Evolutionary conservation across 495 filamentous ascomycete species (phyloP).

Genomic region (Tuber umbilicatum): DNA sequence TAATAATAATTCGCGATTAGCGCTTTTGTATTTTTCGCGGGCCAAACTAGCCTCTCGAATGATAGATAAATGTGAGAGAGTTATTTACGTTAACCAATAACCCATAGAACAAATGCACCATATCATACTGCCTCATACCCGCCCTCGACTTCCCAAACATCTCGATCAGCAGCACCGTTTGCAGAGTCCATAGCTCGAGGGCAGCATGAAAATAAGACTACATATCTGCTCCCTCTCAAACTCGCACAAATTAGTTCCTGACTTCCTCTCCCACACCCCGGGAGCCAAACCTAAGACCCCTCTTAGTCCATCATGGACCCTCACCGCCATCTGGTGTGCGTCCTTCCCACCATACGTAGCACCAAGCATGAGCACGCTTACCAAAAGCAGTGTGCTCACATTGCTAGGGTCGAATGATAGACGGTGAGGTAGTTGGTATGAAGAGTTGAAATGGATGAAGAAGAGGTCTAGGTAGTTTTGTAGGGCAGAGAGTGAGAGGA

Average conservation of each 20-base stretch:
- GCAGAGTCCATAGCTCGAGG: constrained; percentile 51
- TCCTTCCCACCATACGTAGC: constrained; percentile 53
- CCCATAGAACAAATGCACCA: constrained; percentile 53
- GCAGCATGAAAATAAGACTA: constrained; percentile 37
- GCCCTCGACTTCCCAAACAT: constrained; percentile 55
- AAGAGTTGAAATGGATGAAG: constrained; percentile 52
- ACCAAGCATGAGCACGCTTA: constrained; percentile 50
- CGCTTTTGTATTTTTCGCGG: background rate
- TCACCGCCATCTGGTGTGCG: constrained; percentile 52
- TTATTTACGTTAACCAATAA: constrained; percentile 49
- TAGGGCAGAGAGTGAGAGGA: constrained; percentile 47
- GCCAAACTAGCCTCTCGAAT: background rate
- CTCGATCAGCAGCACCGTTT: constrained; percentile 55
- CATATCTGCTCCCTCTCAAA: background rate
- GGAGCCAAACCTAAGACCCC: constrained; percentile 45
- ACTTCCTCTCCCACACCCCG: background rate
- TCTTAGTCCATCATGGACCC: constrained; percentile 49
- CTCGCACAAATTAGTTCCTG: background rate
- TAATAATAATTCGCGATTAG: background rate
- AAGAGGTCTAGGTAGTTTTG: constrained; percentile 53
- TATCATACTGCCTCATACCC: constrained; percentile 53
- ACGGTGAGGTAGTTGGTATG: constrained; percentile 52
- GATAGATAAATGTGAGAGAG: constrained; percentile 9
- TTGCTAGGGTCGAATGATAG: constrained; percentile 49
- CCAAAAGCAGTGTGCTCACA: constrained; percentile 48